Percentiles rank a stretch among this genome's conserved stretches.
These are phyloP conservation scores for Pichia terricola DNA, from an alignment of 1,139 yeast genomes.

Conservation along the genomic window DNA sequence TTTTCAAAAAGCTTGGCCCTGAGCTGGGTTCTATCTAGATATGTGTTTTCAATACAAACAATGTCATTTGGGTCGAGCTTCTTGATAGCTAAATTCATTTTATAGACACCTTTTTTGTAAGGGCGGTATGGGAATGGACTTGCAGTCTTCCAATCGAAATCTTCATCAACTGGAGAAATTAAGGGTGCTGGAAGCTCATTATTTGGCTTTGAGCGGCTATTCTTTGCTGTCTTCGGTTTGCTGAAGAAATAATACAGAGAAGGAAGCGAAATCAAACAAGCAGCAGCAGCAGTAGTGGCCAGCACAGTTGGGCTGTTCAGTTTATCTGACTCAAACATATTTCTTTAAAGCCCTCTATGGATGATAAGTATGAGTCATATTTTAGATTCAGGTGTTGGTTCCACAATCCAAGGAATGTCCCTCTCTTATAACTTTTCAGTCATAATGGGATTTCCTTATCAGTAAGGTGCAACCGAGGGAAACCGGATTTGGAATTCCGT, in stretches of 20 bases:
- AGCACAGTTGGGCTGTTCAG: neutral
- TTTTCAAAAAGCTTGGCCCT: conserved; percentile 34
- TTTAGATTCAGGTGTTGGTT: too few species aligned
- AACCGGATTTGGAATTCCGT: too few species aligned
- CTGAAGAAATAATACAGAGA: conserved; percentile 3
- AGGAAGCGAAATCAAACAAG: neutral
- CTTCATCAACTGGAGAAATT: conserved; percentile 25
- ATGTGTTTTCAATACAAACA: conserved; percentile 60
- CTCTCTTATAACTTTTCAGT: too few species aligned
- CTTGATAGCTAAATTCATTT: conserved; percentile 60
- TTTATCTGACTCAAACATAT: too few species aligned
- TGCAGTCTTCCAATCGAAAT: conserved; percentile 38
- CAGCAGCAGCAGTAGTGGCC: neutral
- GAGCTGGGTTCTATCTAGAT: conserved; percentile 35
- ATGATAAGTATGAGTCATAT: too few species aligned
- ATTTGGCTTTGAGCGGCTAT: neutral
- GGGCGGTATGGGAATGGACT: conserved; percentile 51
- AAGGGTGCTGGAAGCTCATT: conserved; percentile 10
- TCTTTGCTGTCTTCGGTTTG: neutral
- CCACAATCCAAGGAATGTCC: too few species aligned
- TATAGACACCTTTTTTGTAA: conserved; percentile 51
- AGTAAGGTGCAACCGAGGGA: too few species aligned
- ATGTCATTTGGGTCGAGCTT: conserved; percentile 49
- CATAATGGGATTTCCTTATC: too few species aligned
- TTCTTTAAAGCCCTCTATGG: too few species aligned